Evolutionary conservation across 2,329 filamentous ascomycete genomes (phyloP).

Genomic region (Fusarium protoensiforme): DNA sequence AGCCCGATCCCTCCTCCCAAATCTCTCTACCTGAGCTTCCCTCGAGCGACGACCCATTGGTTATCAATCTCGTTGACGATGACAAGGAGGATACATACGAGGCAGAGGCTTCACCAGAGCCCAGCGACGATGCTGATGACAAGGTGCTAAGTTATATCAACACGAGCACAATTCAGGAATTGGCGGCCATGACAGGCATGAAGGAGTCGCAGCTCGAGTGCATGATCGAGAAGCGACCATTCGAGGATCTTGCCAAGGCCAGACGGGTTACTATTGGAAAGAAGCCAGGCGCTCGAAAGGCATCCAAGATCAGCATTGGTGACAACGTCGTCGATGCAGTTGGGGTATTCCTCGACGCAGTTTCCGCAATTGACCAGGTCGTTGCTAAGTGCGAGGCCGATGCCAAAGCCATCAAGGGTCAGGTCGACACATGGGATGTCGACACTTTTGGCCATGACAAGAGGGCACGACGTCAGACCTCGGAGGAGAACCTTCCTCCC

Average conservation of each 20-base stretch:
- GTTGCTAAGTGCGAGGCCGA: slow-evolving; percentile 80
- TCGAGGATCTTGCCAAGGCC: slow-evolving; percentile 72
- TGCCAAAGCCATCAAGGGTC: slow-evolving; percentile 65
- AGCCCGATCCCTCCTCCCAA: slow-evolving; percentile 37
- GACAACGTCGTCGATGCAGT: slow-evolving; percentile 63
- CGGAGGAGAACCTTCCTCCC: slow-evolving; percentile 52
- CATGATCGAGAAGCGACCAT: slow-evolving; percentile 81
- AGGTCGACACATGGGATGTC: slow-evolving; percentile 61
- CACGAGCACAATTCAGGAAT: slow-evolving; percentile 76
- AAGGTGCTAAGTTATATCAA: slow-evolving; percentile 85
- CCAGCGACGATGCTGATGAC: slow-evolving; percentile 48
- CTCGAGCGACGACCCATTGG: slow-evolving; percentile 49
- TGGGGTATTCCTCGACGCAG: slow-evolving; percentile 81
- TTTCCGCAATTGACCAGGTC: slow-evolving; percentile 84
- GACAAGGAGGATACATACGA: slow-evolving; percentile 56
- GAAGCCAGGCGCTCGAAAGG: slow-evolving; percentile 58
- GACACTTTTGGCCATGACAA: slow-evolving; percentile 58
- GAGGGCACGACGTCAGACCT: slow-evolving; percentile 44
- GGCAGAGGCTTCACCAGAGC: slow-evolving; percentile 47
- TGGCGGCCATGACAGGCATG: slow-evolving; percentile 84
- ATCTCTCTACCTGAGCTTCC: slow-evolving; percentile 32
- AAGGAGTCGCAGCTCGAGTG: slow-evolving; percentile 75
- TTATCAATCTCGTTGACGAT: slow-evolving; percentile 52
- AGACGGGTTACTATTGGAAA: slow-evolving; percentile 69
- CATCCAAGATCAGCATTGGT: slow-evolving; percentile 61